Base-by-base conservation (phyloP, 2,329 filamentous ascomycete species). In the Fusarium pseudograminearum region DNA sequence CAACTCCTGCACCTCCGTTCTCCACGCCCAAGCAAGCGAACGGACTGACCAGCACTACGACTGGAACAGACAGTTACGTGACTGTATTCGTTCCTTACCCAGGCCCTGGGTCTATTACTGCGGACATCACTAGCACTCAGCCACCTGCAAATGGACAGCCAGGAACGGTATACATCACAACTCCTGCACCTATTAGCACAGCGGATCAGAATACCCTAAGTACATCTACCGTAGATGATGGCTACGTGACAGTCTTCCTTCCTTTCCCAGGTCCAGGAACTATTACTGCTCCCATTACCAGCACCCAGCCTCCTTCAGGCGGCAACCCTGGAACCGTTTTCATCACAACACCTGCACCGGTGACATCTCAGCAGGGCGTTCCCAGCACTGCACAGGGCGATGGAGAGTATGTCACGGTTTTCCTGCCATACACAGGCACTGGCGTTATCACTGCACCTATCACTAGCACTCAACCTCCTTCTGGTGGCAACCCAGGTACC, bases 401-500 rank as follows among this genome's bases (percentile, higher is more conserved):
- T 26, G 60, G 51, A n/a, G 41, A 40, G 7, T 65, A 65, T 24
- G 41, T 65, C 8, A 65, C 62, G 11, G 61, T 65, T 10, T 65
- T 67, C 20, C 38, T 66, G 7, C 67, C 67, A 12, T 70, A 45
- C 22, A 44, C 54, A 7, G 61, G 62, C 10, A 16, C 62, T n/a
- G 62, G 67, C 24, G 42, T 55, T 4, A 70, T 70, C 8, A 70
- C 62, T 30, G 48, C 67, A 2, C 67, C 67, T 4, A 60, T 70
- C 31, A 70, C 67, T 3, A 42, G 64, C 18, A 70, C 67, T 2
- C 58, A 70, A 26, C 20, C 41, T 7, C 66, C 65, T 2, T 44
- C 52, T 18, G 51, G 40, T 40, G 66, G 57, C 2, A 61, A 45
- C 5, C 66, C 56, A 15, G 66, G 66, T 30, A 69, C 66, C 33